Evolutionary conservation across 2,329 filamentous ascomycete genomes (phyloP), one percentile per base, ranked within the genome.

Genomic region (Mollisiaceae sp.): DNA sequence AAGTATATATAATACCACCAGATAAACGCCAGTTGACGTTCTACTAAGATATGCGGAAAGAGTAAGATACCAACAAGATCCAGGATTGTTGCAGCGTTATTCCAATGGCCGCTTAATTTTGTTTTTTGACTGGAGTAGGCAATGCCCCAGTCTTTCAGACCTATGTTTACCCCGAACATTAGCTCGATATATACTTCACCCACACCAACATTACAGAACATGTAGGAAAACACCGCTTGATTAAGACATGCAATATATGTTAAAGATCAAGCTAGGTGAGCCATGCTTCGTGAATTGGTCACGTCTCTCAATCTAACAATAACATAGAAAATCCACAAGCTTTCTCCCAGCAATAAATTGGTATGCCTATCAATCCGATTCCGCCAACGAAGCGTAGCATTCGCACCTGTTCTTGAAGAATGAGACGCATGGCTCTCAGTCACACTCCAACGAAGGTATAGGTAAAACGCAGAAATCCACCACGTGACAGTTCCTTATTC

Each of bases 221-320:
- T n/a, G 22, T 6, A 54, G 15, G 50, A 22, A 24, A 50, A 35
- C 11, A 11, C 18, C 18, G 27, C 24, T 27, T n/a, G 24, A 54
- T 32, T 54, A n/a, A 35, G 11, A 27, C 50, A 27, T 9, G 50
- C 6, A 57, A 55, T 39, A 18, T 36, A 57, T 36, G 55, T 57
- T 57, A 35, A 57, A 11, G 24, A 18, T 56, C 52, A 50, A 50
- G 45, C n/a, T 35, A 24, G 24, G 47, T 66, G 60, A 69, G 43
- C 63, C 60, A 69, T 67, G 60, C 62, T 39, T 50, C 69, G 71
- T 69, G 70, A 71, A 70, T 68, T 65, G 39, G 59, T 69, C 68
- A 70, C 66, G 54, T 65, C 55, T 41, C 60, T 67, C 60, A 66
- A 67, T 71, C 69, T 72, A 72, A 68, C 62, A 61, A 65, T 63